Evolutionary conservation across 2,329 filamentous ascomycete genomes (phyloP), one percentile per base, ranked within the genome.

Genomic region (Acephala macrosclerotiorum): DNA sequence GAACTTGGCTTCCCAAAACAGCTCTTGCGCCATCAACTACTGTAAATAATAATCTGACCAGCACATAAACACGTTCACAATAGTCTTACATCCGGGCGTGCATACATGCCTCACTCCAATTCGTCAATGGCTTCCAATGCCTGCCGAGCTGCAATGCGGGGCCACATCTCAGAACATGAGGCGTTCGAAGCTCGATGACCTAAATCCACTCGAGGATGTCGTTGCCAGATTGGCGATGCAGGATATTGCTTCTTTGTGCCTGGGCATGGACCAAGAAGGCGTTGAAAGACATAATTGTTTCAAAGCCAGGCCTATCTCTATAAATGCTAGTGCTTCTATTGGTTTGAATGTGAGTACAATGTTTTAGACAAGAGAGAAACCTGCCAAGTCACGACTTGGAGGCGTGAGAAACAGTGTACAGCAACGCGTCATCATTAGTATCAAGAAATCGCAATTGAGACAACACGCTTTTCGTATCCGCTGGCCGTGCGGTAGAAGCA

Each of bases 111-210:
- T 33, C 33, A 2, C 12, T 53, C 49, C 25, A 26, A 53, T 53
- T 53, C 25, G 49, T 18, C 49, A 53, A 53, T 53, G n/a, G 4
- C 11, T 18, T 18, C 14, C 6, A 40, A 12, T 16, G 40, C 40
- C 40, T 22, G 16, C 55, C 29, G 38, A 57, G 55, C 55, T 57
- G 55, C 11, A 57, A 38, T 38, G 55, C 55, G 55, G 36, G 56
- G 56, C 56, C 35, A 47, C 38, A 59, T 47, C 40, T 18, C 49
- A 53, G 49, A 53, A 42, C 18, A 26, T 11, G 20, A 11, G n/a
- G 45, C 45, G 45, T 26, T 26, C n/a, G 18, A 49, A 6, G 20
- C 11, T 49, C 20, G 45, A 49, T 22, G 45, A 25, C 20, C 45
- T 53, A 11, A 33, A 53, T 22, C 25, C 26, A 25, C 18, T 11